Evolutionary conservation across 306 rosid genomes (phyloP).

Genomic region (Oemleria cerasiformis): DNA sequence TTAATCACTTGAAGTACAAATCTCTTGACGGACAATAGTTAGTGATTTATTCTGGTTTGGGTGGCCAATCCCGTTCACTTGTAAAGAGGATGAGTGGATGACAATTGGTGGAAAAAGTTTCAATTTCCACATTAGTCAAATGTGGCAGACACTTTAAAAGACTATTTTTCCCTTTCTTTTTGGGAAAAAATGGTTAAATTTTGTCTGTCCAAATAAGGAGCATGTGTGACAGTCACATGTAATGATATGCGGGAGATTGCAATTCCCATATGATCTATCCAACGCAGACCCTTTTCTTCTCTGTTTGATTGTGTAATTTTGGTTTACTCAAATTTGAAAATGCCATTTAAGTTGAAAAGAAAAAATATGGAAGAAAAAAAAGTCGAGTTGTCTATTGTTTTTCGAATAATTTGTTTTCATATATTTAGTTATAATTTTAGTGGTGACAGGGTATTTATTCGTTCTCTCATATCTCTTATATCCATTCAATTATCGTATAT

Average conservation of each 20-base stretch:
- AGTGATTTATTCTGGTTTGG: background rate
- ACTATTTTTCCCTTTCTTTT: background rate
- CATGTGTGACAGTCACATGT: constrained; percentile 33
- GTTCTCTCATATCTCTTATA: too few species aligned
- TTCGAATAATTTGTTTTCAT: background rate
- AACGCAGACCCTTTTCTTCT: background rate
- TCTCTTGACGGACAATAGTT: background rate
- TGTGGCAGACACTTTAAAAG: constrained; percentile 17
- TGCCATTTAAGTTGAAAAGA: background rate
- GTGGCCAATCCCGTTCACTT: constrained; percentile 23
- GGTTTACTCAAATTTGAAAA: background rate
- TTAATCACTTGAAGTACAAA: too few species aligned
- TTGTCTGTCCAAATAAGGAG: constrained; percentile 20
- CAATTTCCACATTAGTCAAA: constrained; percentile 27
- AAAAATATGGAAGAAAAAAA: background rate
- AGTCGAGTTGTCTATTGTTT: background rate
- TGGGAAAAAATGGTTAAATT: constrained; percentile 6
- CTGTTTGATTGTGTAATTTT: background rate
- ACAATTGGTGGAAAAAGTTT: constrained; percentile 18
- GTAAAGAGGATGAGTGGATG: constrained; percentile 3
- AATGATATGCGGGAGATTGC: constrained; percentile 18
- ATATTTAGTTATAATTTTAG: background rate
- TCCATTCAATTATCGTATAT: too few species aligned
- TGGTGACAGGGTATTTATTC: background rate
- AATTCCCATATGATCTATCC: constrained; percentile 9